phyloP scores from a whole-genome alignment of 1,284 basidiomycete species.

The Puccinia hordei region DNA sequence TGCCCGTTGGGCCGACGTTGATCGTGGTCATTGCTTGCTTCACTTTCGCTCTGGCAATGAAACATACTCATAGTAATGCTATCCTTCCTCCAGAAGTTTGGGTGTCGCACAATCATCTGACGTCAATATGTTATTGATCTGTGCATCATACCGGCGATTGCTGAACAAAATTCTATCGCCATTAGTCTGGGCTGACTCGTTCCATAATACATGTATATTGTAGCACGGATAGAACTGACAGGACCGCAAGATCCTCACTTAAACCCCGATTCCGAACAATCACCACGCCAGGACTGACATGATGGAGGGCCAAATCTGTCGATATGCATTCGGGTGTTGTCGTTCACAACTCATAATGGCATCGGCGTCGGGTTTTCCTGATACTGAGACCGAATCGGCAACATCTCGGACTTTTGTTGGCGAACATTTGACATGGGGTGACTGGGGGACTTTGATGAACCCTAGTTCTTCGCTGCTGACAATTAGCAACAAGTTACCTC shows the following conservation, averaged over 20 bases:
- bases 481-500: not conserved
- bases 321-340: not conserved
- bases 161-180: not conserved
- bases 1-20: too few species aligned
- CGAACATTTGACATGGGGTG: constrained; percentile 5
- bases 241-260: not conserved
- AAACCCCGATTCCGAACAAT: not conserved
- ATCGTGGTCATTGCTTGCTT: not conserved
- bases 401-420: not conserved
- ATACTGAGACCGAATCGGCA: not conserved
- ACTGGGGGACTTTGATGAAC: not conserved
- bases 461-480: not conserved
- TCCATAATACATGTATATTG: too few species aligned
- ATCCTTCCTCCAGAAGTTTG: not conserved
- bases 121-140: not conserved
- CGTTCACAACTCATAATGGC: not conserved
- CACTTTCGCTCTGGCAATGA: not conserved
- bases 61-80: not conserved
- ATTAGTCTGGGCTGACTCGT: not conserved
- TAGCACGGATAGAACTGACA: not conserved
- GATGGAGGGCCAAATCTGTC: not conserved
- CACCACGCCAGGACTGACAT: not conserved
- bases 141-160: not conserved
- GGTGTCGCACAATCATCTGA: not conserved
- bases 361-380: not conserved